Evolutionary conservation across 192 early-diverging fungal genomes (phyloP), one percentile per base, ranked within the genome.

Genomic region (Linnemannia exigua): DNA sequence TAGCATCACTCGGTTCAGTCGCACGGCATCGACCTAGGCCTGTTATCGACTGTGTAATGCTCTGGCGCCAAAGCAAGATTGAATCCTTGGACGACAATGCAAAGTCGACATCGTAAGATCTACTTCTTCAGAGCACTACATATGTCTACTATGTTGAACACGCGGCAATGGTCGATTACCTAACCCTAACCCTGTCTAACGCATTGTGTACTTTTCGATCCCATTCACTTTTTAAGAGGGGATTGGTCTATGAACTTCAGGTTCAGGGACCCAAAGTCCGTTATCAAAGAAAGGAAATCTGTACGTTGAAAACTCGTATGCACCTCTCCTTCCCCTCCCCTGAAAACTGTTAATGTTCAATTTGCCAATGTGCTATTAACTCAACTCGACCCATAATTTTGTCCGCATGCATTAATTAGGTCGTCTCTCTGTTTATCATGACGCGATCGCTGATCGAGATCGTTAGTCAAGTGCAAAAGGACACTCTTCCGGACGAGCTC

Each of bases 371-470:
- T 38, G 33, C 7, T 38, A 38, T 67, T 20, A 5, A 41, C n/a
- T 36, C 38, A 70, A n/a, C 68, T 75, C 75, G 48, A 63, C 28
- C 28, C 11, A 63, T 31, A 63, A 63, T 63, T 63, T 63, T 1
- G 25, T 63, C 58, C 58, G 58, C 58, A 33, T 63, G 61, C 44
- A 25, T 36, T 54, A 35, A 33, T 33, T 83, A 94, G 86, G 88
- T 95, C 38, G 92, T 90, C 3, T 93, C 95, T 0, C 90, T 95
- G n/a, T 96, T 94, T 87, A 97, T 99, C 54, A 87, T 99, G 47
- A 97, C 97, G 78, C 91, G 97, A 1, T 94, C 95, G 0, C 87
- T 99, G 72, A 94, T 96, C 44, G 96, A 95, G 74, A 96, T 99
- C 63, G 92, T 99, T 3, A 90, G 91, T 67, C 90, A 94, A 52